Base-by-base conservation (phyloP, 176 grass and related monocot species). In the Coix lacrymajobi region DNA sequence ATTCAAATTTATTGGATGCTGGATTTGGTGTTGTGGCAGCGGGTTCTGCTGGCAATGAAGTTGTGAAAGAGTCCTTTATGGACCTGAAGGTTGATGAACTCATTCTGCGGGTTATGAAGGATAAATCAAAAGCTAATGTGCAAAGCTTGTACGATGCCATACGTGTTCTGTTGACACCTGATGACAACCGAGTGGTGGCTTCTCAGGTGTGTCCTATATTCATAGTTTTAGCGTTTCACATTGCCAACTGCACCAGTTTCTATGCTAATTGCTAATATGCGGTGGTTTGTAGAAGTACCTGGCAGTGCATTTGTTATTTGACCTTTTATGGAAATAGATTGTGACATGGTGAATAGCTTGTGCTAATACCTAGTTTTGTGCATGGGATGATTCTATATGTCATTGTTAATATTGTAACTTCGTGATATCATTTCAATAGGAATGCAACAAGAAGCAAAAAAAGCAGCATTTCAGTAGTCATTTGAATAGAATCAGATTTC, bases 21-120 rank as follows among this genome's bases (percentile, higher is more conserved):
- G 84, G 85, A 49, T 95, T 98, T 72, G 66, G 92, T 32, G 89
- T 92, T 54, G 89, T 95, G 69, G 92, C 89, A 30, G 66, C 73
- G 3, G 85, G 85, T 46, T 91, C 92, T 84, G 86, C 92, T 79
- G 89, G 87, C 45, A 92, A 95, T 87, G 96, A 98, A 95, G 87
- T 98, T 86, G 84, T 98, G 20, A 98, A 98, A 83, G 92, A 98
- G 67, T 88, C 82, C 76, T 93, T 95, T 71, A 95, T 98, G 89
- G 87, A 88, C 46, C 20, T 95, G 68, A 95, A 95, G 82, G 77
- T 93, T 26, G 89, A 93, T 87, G 87, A 93, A 31, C 38, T 93
- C 81, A 90, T 95, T 84, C 62, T 98, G n/a, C 48, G 90, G 63
- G 84, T 88, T 82, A 82, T 93, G 73, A 90, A 82, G 79, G 87